Conservation (phyloP, 1,284 basidiomycete genomes). For the Pyrrhoderma lamaoense region DNA sequence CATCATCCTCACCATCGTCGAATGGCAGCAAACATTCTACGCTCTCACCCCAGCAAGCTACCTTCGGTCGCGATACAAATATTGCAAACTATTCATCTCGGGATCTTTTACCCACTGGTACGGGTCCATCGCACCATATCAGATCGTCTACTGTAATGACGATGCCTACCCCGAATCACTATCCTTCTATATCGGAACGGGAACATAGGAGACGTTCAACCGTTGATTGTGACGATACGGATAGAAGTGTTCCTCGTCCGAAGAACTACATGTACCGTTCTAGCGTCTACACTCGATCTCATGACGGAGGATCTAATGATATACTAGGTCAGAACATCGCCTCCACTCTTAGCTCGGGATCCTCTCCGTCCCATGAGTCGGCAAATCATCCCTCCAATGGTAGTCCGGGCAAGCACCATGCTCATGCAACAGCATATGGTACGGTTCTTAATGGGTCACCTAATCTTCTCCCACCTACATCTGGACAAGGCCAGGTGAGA, state of each 20-base stretch:
- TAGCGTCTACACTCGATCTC: background rate
- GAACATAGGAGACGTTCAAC: slow-evolving; percentile 16
- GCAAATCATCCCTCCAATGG: background rate
- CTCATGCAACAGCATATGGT: background rate
- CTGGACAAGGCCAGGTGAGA: background rate
- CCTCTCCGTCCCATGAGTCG: slow-evolving; percentile 3
- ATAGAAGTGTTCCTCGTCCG: slow-evolving; percentile 13
- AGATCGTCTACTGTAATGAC: slow-evolving; percentile 4
- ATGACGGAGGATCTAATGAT: background rate
- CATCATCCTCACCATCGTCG: slow-evolving; percentile 9
- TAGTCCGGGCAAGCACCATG: slow-evolving; percentile 1
- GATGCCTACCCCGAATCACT: background rate
- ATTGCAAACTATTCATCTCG: background rate
- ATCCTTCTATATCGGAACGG: slow-evolving; percentile 7
- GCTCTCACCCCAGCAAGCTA: background rate
- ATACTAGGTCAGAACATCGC: background rate
- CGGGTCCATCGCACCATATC: background rate
- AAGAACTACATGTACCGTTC: slow-evolving; percentile 16
- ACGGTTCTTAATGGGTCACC: background rate
- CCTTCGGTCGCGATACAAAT: background rate
- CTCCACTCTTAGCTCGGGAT: slow-evolving; percentile 8
- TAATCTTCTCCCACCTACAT: slow-evolving; percentile 5
- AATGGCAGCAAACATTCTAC: slow-evolving; percentile 5
- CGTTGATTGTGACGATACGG: slow-evolving; percentile 14
- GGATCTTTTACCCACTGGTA: background rate